phyloP scores from a whole-genome alignment of 2,329 filamentous ascomycete genomes.

The Lizonia empirigonia region DNA sequence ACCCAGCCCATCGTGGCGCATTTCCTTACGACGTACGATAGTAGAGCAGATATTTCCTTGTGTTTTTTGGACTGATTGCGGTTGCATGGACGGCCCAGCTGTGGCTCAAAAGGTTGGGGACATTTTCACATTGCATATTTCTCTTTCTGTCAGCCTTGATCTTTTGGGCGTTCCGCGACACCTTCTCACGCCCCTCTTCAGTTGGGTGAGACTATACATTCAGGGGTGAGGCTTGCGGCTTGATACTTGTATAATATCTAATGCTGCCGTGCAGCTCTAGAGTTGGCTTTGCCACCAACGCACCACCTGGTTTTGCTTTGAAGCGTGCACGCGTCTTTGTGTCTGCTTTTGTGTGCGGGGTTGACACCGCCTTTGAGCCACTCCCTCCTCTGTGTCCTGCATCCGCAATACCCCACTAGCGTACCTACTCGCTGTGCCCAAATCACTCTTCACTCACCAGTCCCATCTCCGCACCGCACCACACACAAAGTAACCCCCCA shows the following conservation, averaged over 20 bases:
- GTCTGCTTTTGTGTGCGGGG: background rate
- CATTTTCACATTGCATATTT: constrained; percentile 15
- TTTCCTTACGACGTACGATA: constrained; percentile 18
- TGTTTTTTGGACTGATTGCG: constrained; percentile 9
- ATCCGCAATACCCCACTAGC: too few species aligned
- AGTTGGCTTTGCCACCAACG: background rate
- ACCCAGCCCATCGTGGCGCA: constrained; percentile 11
- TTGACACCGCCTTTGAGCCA: too few species aligned
- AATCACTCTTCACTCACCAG: too few species aligned
- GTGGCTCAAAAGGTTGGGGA: constrained; percentile 14
- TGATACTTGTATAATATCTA: constrained; percentile 36
- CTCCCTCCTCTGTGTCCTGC: too few species aligned
- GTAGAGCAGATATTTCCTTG: constrained; percentile 17
- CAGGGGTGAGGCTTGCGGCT: constrained; percentile 3
- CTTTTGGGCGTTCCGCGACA: background rate
- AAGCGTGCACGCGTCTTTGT: background rate
- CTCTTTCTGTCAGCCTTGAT: background rate
- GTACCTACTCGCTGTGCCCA: too few species aligned
- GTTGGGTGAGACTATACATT: constrained; percentile 16
- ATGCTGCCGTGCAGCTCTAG: constrained; percentile 28
- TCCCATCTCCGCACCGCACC: too few species aligned
- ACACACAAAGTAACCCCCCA: too few species aligned
- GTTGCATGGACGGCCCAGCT: constrained; percentile 13
- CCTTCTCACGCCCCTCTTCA: constrained; percentile 20
- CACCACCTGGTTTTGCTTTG: background rate